Conservation (phyloP, 768 basidiomycete species). For the Tulasnella sp. region DNA sequence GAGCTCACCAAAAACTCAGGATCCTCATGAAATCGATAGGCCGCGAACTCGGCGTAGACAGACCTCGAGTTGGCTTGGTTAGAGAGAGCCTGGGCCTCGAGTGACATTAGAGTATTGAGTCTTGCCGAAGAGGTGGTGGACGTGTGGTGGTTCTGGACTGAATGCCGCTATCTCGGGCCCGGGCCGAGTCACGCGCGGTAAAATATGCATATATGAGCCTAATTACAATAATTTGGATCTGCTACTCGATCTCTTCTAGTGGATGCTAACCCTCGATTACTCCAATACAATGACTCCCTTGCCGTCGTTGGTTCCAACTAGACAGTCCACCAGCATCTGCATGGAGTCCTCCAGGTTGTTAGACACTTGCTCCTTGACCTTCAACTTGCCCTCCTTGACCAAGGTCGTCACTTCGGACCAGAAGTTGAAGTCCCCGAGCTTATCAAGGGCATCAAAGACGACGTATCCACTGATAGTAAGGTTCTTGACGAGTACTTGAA, state of each 20-base stretch:
- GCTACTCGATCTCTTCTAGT: too few species aligned
- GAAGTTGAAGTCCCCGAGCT: conserved; percentile 35
- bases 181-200: not conserved
- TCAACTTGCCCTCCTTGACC: conserved; percentile 38
- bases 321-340: not conserved
- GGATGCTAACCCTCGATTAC: not conserved
- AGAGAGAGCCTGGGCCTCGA: not conserved
- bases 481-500: not conserved
- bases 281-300: not conserved
- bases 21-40: conserved; percentile 21
- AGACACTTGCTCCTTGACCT: not conserved
- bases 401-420: conserved; percentile 36
- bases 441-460: conserved; percentile 24
- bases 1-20: conserved; percentile 19
- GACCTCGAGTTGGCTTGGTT: not conserved
- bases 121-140: not conserved
- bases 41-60: conserved; percentile 3
- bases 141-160: not conserved
- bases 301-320: not conserved
- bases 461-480: conserved; percentile 31
- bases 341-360: not conserved
- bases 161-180: not conserved
- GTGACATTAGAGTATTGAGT: not conserved
- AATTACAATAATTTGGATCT: too few species aligned
- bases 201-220: too few species aligned